phyloP scores from a whole-genome alignment of 2,329 filamentous ascomycete species.

The Fusarium sp. region DNA sequence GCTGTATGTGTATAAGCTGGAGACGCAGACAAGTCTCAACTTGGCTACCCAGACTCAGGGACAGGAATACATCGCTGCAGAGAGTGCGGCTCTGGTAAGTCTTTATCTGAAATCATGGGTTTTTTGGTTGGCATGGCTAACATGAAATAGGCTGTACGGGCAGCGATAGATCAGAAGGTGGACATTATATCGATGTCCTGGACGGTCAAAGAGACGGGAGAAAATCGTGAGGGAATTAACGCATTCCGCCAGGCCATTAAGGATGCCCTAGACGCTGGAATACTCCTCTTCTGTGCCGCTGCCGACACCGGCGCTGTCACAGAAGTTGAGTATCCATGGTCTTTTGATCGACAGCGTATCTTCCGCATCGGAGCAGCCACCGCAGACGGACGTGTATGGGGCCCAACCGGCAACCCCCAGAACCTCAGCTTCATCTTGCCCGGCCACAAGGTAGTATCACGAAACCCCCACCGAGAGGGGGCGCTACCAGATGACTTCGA shows the following conservation, averaged over 20 bases:
- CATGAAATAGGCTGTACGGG: constrained; percentile 11
- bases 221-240: background rate
- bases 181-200: constrained; percentile 33
- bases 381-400: constrained; percentile 14
- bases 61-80: background rate
- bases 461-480: background rate
- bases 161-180: constrained; percentile 24
- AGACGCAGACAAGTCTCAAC: constrained; percentile 19
- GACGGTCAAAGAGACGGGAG: constrained; percentile 5
- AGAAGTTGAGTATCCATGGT: constrained; percentile 10
- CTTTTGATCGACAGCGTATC: background rate
- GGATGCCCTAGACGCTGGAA: background rate
- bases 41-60: background rate
- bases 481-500: constrained; percentile 7
- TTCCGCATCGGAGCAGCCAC: constrained; percentile 25
- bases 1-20: constrained; percentile 13
- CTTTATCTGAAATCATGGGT: rapidly evolving
- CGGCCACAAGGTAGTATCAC: background rate
- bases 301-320: background rate
- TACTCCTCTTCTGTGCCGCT: constrained; percentile 7
- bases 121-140: background rate
- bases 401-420: background rate
- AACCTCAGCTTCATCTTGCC: constrained; percentile 11
- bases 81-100: constrained; percentile 19
- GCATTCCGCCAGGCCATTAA: background rate